A percentile compares a stretch with the other conserved stretches of the same genome.
Conservation (phyloP, 768 basidiomycete genomes). For the Stropharia rugosoannulata region DNA sequence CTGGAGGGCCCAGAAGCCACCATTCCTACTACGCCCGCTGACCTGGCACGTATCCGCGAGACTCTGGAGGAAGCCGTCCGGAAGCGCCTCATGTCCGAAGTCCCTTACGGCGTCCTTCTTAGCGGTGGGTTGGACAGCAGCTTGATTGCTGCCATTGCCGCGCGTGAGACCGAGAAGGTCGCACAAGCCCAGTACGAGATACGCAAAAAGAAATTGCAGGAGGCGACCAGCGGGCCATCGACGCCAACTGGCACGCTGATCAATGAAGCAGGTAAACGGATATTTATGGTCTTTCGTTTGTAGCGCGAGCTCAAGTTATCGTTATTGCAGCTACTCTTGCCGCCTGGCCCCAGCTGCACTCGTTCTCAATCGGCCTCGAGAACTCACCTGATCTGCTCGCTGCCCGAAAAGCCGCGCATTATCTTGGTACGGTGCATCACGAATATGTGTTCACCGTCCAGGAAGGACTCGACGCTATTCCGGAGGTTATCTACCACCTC, state of each 20-base stretch:
- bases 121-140: slow-evolving; percentile 96
- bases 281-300: not conserved
- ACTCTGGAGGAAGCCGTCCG: slow-evolving; percentile 88
- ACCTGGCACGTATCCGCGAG: slow-evolving; percentile 73
- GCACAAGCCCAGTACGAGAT: slow-evolving; percentile 74
- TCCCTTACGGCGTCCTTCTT: slow-evolving; percentile 95
- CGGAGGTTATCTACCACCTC: slow-evolving; percentile 96
- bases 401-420: slow-evolving; percentile 90
- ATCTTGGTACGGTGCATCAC: slow-evolving; percentile 92
- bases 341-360: slow-evolving; percentile 95
- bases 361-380: slow-evolving; percentile 94
- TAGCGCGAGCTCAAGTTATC: slow-evolving; percentile 6
- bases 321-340: slow-evolving; percentile 62
- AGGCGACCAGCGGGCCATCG: slow-evolving; percentile 52
- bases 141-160: slow-evolving; percentile 92
- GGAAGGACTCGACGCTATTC: slow-evolving; percentile 95
- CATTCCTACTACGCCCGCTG: slow-evolving; percentile 58
- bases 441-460: slow-evolving; percentile 98
- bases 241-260: slow-evolving; percentile 47
- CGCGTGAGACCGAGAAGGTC: slow-evolving; percentile 92
- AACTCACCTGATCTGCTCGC: slow-evolving; percentile 95
- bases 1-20: slow-evolving; percentile 51
- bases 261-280: slow-evolving; percentile 52
- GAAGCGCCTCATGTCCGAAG: slow-evolving; percentile 97
- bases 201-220: slow-evolving; percentile 59